These are phyloP conservation scores for Erucastrum elatum DNA, from an alignment of 345 rosid genomes.

Conservation along the genomic window DNA sequence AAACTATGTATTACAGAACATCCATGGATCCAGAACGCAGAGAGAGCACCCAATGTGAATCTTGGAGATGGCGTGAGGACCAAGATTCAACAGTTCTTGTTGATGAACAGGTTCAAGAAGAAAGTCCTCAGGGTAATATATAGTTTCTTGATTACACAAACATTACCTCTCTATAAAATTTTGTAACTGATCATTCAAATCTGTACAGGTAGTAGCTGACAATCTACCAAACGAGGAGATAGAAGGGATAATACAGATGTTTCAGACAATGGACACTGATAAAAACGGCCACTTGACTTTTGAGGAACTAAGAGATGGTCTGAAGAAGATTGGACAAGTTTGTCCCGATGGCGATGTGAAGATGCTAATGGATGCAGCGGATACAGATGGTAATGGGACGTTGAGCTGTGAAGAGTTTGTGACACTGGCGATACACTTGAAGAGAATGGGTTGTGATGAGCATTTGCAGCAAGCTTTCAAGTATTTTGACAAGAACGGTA, in stretches of 20 bases:
- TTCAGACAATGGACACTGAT: slow-evolving; percentile 80
- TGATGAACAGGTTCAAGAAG: slow-evolving; percentile 95
- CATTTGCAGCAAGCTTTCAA: slow-evolving; percentile 61
- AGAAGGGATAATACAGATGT: slow-evolving; percentile 53
- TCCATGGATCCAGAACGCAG: slow-evolving; percentile 72
- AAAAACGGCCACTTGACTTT: slow-evolving; percentile 70
- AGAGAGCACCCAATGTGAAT: slow-evolving; percentile 58
- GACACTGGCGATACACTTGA: slow-evolving; percentile 72
- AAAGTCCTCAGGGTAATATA: slow-evolving; percentile 66
- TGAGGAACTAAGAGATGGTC: slow-evolving; percentile 77
- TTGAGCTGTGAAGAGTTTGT: slow-evolving; percentile 79
- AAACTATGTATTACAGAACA: slow-evolving; percentile 48
- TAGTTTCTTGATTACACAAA: background rate
- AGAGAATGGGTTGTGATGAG: slow-evolving; percentile 64
- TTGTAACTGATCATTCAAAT: background rate
- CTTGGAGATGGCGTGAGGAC: slow-evolving; percentile 75
- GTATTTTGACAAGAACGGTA: slow-evolving; percentile 68
- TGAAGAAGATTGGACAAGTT: slow-evolving; percentile 56
- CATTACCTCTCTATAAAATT: background rate
- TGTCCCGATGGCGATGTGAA: slow-evolving; percentile 71
- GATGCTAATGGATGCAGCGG: slow-evolving; percentile 85
- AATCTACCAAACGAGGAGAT: slow-evolving; percentile 72
- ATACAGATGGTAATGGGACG: slow-evolving; percentile 68
- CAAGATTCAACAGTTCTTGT: slow-evolving; percentile 80
- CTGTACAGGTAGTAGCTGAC: slow-evolving; percentile 73